Base-by-base conservation (phyloP, 73 alveolate species). In the Blepharisma stoltei region DNA sequence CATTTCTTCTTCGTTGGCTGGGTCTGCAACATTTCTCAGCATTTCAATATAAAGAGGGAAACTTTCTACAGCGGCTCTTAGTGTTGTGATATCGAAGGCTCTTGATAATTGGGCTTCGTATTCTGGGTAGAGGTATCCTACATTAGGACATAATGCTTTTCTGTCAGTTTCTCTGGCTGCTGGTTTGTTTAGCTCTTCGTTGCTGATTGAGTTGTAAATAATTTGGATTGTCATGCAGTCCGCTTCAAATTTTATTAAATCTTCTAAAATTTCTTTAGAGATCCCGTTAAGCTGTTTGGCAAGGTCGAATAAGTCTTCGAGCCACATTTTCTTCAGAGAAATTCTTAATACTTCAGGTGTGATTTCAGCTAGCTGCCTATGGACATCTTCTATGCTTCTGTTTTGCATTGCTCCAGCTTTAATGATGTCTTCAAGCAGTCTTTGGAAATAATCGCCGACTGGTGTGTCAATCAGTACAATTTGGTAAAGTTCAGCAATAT, bases 391-490 rank as follows among this genome's bases (percentile, higher is more conserved):
- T 14, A 84, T 23, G 18, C 85, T 71, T 81, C 92, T 81, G 48
- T 84, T 84, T 55, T 84, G 85, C 50, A 89, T 76, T 55, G 90
- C 88, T 25, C 73, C 73, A 60, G 73, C 73, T n/a, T 83, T 90
- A 54, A 96, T 85, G 44, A 94, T 83, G 49, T 87, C 97, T 70
- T 96, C 98, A 69, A 96, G 81, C 92, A 96, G 95, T 86, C 94
- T 94, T 71, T 93, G 83, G 90, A 95, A 95, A 83, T 96, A 95
- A 66, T 86, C 89, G 25, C 99, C 99, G 44, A 96, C 97, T 46
- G 98, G 98, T 27, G 98, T 93, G 82, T 96, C 99, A 48, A 96
- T 93, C 23, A 96, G 94, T n/a, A 96, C 98, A 65, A 89, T 93
- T 84, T 96, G 93, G 77, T 96, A 96, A 78, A 96, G 91, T 54